Percentiles rank a stretch among this genome's conserved stretches.
Evolutionary conservation across 2,329 filamentous ascomycete genomes (phyloP).

Genomic region (Colletotrichum simmondsii): DNA sequence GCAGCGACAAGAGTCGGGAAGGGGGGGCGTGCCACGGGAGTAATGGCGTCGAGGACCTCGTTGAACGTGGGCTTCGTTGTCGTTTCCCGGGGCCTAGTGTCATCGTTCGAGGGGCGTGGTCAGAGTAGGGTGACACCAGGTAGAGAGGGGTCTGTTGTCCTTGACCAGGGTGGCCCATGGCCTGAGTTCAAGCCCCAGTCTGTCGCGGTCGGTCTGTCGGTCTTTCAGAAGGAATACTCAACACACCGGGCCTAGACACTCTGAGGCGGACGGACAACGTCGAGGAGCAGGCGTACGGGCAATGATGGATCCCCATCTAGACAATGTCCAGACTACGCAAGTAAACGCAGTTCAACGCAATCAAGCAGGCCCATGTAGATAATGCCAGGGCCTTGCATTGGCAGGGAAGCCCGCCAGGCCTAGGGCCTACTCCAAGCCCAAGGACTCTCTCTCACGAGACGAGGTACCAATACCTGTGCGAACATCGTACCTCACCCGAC

Average conservation of each 20-base stretch:
- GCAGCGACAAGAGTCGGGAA: background rate
- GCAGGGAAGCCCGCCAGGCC: background rate
- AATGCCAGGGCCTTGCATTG: background rate
- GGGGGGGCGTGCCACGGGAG: conserved; percentile 25
- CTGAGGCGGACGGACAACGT: conserved; percentile 12
- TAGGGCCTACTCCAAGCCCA: background rate
- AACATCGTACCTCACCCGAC: conserved; percentile 23
- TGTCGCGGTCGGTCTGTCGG: conserved; percentile 33
- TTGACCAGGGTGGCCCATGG: conserved; percentile 26
- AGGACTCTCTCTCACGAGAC: background rate
- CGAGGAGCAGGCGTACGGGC: background rate
- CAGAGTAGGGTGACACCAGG: conserved; percentile 46
- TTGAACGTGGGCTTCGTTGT: conserved; percentile 22
- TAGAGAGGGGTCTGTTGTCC: conserved; percentile 30
- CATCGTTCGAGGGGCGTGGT: conserved; percentile 37
- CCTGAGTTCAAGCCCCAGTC: conserved; percentile 32
- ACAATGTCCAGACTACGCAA: background rate
- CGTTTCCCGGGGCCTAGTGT: conserved; percentile 5
- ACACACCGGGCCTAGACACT: conserved; percentile 4
- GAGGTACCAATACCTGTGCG: conserved; percentile 15
- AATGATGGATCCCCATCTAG: background rate
- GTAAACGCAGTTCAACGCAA: background rate
- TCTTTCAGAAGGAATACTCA: conserved; percentile 21
- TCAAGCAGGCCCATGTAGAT: background rate
- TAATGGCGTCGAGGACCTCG: conserved; percentile 9